Evolutionary conservation across 352 stramenopile species (phyloP).

Genomic region (Pythium volutum): DNA sequence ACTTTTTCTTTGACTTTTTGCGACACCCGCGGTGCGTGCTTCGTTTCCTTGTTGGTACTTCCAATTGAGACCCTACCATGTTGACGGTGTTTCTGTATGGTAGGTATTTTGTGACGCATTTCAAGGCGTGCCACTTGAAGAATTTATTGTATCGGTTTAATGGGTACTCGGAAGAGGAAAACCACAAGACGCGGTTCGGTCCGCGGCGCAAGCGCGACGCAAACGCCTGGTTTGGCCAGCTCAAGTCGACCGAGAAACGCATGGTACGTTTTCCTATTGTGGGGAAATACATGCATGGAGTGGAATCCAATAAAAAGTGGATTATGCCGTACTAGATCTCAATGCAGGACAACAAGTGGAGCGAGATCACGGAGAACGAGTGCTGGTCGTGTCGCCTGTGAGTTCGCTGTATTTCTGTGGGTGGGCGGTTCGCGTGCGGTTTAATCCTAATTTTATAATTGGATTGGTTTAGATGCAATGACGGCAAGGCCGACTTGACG

Average conservation of each 20-base stretch:
- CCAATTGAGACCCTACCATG: no score
- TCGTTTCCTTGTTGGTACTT: neutral
- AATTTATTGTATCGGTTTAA: slow-evolving; percentile 80
- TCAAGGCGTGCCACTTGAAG: slow-evolving; percentile 78
- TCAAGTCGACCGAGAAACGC: slow-evolving; percentile 84
- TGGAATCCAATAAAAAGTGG: neutral
- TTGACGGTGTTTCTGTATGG: neutral
- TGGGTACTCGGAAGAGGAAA: slow-evolving; percentile 67
- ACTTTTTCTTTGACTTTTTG: slow-evolving; percentile 81
- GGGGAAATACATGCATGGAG: neutral
- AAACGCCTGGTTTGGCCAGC: slow-evolving; percentile 64
- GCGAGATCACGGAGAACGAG: slow-evolving; percentile 69
- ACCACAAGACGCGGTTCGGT: slow-evolving; percentile 68
- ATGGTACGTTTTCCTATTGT: slow-evolving; percentile 37
- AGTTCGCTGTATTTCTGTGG: no score
- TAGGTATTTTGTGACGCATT: slow-evolving; percentile 80
- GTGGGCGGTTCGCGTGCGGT: no score
- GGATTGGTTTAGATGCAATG: slow-evolving; percentile 44
- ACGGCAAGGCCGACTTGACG: slow-evolving; percentile 49
- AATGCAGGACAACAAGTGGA: slow-evolving; percentile 86
- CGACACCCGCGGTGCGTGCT: slow-evolving; percentile 51
- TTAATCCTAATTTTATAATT: slow-evolving; percentile 1
- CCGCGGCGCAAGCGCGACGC: slow-evolving; percentile 69
- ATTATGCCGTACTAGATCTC: slow-evolving; percentile 44
- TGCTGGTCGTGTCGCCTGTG: slow-evolving; percentile 73